These are phyloP conservation scores for Penicillium antarcticum DNA, from an alignment of 495 filamentous ascomycete genomes.

Conservation along the genomic window DNA sequence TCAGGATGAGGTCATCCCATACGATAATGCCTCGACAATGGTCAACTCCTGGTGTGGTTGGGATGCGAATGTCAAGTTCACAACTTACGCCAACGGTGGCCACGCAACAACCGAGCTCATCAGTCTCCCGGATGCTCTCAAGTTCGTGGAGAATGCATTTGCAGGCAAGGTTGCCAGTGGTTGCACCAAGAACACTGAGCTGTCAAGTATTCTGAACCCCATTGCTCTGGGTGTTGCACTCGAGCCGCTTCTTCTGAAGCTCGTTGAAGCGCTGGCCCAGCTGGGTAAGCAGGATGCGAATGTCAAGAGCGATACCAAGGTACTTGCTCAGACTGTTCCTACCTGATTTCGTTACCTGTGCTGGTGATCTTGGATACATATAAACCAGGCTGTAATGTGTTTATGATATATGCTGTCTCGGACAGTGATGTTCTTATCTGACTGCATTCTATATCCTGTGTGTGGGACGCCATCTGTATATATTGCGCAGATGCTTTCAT, in stretches of 20 bases:
- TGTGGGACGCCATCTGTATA: no score
- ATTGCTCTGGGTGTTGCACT: slow-evolving; percentile 24
- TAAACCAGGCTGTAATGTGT: no score
- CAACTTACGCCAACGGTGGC: slow-evolving; percentile 26
- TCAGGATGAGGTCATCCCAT: slow-evolving; percentile 33
- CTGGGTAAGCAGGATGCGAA: slow-evolving; percentile 18
- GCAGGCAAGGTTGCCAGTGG: slow-evolving; percentile 18
- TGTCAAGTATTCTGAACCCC: slow-evolving; percentile 21
- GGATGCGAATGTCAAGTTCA: slow-evolving; percentile 29
- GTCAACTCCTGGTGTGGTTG: slow-evolving; percentile 27
- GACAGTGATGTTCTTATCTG: no score
- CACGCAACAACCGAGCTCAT: slow-evolving; percentile 29
- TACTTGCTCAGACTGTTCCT: slow-evolving; percentile 3
- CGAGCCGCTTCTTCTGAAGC: slow-evolving; percentile 24
- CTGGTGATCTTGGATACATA: not conserved
- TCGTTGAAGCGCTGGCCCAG: slow-evolving; percentile 17
- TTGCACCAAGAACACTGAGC: slow-evolving; percentile 20
- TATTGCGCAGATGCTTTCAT: no score
- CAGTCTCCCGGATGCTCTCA: slow-evolving; percentile 19
- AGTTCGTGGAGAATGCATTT: slow-evolving; percentile 28
- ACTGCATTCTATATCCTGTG: no score
- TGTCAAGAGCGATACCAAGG: slow-evolving; percentile 15
- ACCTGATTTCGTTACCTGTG: not conserved
- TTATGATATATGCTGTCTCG: no score
- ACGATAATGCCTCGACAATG: slow-evolving; percentile 18